phyloP scores from a whole-genome alignment of 805 yeast species.

The Komagataella kurtzmanii region DNA sequence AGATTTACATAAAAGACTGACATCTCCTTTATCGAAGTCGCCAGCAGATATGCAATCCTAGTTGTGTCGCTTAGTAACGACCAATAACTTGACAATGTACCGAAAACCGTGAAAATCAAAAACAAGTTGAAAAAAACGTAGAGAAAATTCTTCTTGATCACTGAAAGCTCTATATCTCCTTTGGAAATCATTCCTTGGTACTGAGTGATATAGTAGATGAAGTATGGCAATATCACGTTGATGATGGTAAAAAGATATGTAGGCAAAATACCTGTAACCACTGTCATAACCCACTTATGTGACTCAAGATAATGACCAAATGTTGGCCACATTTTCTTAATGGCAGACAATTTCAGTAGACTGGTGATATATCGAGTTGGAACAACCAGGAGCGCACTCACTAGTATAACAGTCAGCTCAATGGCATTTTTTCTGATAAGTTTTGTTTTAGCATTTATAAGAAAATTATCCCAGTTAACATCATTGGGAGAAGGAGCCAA shows the following conservation, averaged over 20 bases:
- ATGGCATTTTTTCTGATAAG: constrained; percentile 18
- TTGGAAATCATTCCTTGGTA: constrained; percentile 41
- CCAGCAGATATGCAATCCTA: constrained; percentile 40
- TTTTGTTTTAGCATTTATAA: constrained; percentile 23
- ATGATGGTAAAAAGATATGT: constrained; percentile 44
- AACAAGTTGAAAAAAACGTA: constrained; percentile 49
- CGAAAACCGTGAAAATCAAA: constrained; percentile 46
- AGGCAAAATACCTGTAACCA: constrained; percentile 50
- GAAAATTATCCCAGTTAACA: constrained; percentile 62
- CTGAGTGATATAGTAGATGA: constrained; percentile 34
- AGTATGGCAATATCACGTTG: constrained; percentile 40
- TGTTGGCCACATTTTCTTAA: constrained; percentile 44
- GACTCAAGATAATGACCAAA: constrained; percentile 37
- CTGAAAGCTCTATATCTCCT: constrained; percentile 44
- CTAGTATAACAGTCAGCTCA: constrained; percentile 26
- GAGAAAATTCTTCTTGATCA: constrained; percentile 44
- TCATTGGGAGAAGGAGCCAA: constrained; percentile 97
- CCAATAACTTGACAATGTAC: constrained; percentile 47
- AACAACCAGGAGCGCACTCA: constrained; percentile 37
- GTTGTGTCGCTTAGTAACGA: constrained; percentile 46
- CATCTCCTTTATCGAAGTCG: constrained; percentile 34
- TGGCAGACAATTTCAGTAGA: constrained; percentile 39
- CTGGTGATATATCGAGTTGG: constrained; percentile 46
- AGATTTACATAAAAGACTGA: constrained; percentile 44
- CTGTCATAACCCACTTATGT: constrained; percentile 36